A percentile compares a stretch with the other conserved stretches of the same genome.
These are phyloP conservation scores for Boeremia exigua DNA, from an alignment of 2,329 filamentous ascomycete genomes.

Conservation along the genomic window DNA sequence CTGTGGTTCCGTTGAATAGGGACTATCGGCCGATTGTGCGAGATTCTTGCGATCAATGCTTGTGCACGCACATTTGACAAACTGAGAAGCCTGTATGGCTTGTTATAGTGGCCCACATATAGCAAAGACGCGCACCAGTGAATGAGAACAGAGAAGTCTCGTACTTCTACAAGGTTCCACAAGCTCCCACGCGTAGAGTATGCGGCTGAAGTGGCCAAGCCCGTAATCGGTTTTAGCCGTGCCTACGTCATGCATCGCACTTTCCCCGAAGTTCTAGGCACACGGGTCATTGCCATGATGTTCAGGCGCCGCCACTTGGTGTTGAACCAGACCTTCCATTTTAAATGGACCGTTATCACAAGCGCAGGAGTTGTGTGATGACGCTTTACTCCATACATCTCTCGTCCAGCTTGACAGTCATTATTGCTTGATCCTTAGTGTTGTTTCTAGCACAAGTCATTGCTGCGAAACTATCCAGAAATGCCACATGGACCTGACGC, in stretches of 20 bases:
- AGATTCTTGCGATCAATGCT: not conserved
- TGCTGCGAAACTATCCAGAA: no score
- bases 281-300: not conserved
- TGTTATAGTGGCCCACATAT: not conserved
- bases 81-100: no score
- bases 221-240: not conserved
- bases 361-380: no score
- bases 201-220: slow-evolving; percentile 4
- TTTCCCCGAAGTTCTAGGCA: slow-evolving; percentile 2
- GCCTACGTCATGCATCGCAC: slow-evolving; percentile 13
- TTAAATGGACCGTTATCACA: not conserved
- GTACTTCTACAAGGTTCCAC: no score
- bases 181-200: not conserved
- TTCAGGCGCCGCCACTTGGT: not conserved
- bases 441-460: no score
- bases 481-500: no score
- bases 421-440: no score
- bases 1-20: not conserved
- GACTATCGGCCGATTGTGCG: slow-evolving; percentile 1
- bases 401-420: no score
- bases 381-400: no score
- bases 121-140: not conserved
- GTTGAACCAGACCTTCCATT: not conserved
- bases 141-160: no score
- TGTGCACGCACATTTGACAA: not conserved